Evolutionary conservation across 2,329 filamentous ascomycete species (phyloP).

Genomic region (Orbilia blumenaviensis): DNA sequence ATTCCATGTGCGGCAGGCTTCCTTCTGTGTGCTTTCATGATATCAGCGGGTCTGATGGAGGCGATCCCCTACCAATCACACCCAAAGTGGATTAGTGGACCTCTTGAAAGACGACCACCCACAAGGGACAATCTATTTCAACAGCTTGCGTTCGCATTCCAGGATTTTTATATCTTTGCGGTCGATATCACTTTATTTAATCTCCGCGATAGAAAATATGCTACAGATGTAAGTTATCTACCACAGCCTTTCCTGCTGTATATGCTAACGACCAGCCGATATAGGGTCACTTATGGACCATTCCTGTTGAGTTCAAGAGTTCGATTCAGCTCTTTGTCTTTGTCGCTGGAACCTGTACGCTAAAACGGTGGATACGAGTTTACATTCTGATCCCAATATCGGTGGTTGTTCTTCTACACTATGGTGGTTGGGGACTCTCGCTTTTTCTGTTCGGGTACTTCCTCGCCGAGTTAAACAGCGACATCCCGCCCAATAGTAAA

Average conservation of each 20-base stretch:
- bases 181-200: constrained; percentile 11
- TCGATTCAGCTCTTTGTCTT: constrained; percentile 32
- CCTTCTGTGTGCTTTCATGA: constrained; percentile 27
- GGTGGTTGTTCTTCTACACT: not conserved
- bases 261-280: constrained; percentile 60
- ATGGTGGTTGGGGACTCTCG: not conserved
- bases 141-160: not conserved
- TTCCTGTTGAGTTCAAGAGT: constrained; percentile 27
- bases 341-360: constrained; percentile 20
- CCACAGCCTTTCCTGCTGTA: not conserved
- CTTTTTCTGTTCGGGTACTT: constrained; percentile 46
- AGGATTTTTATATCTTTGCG: constrained; percentile 25
- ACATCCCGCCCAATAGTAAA: constrained; percentile 16
- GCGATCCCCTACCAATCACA: not conserved
- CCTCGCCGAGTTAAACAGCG: constrained; percentile 27
- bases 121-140: constrained; percentile 5
- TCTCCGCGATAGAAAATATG: not conserved
- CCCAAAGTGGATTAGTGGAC: constrained; percentile 17
- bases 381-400: constrained; percentile 15
- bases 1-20: constrained; percentile 26
- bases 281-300: constrained; percentile 32
- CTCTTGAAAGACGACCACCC: constrained; percentile 4
- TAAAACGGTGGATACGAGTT: constrained; percentile 12
- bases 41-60: constrained; percentile 24
- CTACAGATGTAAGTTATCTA: constrained; percentile 15